These are phyloP conservation scores for Dovyalis caffra DNA, from an alignment of 345 rosid genomes.

Conservation along the genomic window DNA sequence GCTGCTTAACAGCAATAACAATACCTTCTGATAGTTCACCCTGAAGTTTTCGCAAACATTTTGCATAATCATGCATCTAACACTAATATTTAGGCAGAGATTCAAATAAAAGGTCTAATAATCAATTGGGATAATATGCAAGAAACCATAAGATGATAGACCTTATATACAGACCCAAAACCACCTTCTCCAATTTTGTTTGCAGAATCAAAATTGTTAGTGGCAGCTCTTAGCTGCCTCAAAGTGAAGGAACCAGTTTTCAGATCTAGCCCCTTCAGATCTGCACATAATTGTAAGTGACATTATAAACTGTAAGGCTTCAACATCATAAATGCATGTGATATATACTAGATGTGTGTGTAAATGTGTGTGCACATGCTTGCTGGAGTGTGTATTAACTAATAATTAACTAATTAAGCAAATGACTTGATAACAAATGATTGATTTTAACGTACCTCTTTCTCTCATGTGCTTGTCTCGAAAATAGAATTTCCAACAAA, in stretches of 20 bases:
- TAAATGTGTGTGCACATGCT: too few species aligned
- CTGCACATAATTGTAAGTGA: slow-evolving; percentile 4
- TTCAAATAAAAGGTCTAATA: not conserved
- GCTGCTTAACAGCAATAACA: slow-evolving; percentile 65
- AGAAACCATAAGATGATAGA: not conserved
- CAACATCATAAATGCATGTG: not conserved
- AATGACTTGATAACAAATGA: not conserved
- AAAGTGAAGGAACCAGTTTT: slow-evolving; percentile 38
- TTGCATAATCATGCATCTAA: not conserved
- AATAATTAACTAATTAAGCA: too few species aligned
- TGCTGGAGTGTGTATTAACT: not conserved
- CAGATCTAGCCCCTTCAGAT: slow-evolving; percentile 13
- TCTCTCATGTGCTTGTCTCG: not conserved
- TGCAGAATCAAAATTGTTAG: slow-evolving; percentile 39
- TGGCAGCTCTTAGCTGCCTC: slow-evolving; percentile 50
- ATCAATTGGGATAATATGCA: not conserved
- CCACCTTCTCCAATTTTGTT: slow-evolving; percentile 71
- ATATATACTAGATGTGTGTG: not conserved
- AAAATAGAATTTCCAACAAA: slow-evolving; percentile 25
- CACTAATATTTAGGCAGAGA: not conserved
- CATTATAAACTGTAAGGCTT: not conserved
- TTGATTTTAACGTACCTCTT: slow-evolving; percentile 13
- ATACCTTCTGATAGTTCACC: slow-evolving; percentile 60
- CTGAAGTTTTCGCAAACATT: slow-evolving; percentile 27
- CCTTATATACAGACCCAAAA: slow-evolving; percentile 61